Evolutionary conservation across 768 basidiomycete genomes (phyloP).

Genomic region (Leucocoprinus birnbaumii): DNA sequence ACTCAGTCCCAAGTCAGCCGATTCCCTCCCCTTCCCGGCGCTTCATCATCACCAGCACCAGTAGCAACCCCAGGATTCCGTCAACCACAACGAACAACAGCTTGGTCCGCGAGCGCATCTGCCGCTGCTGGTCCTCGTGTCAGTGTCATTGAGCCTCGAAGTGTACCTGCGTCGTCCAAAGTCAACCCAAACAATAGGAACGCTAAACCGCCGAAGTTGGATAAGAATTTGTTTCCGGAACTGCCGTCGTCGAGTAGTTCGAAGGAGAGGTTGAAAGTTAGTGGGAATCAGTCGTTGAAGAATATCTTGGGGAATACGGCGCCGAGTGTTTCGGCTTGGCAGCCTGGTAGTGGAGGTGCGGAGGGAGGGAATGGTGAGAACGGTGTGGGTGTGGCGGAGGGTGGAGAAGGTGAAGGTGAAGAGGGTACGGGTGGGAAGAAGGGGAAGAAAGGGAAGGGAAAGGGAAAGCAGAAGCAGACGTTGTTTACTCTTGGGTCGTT

Average conservation of each 20-base stretch:
- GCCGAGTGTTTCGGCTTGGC: slow-evolving; percentile 41
- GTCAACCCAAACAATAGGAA: slow-evolving; percentile 9
- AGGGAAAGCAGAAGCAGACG: slow-evolving; percentile 83
- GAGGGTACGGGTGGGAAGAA: slow-evolving; percentile 27
- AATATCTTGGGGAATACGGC: slow-evolving; percentile 56
- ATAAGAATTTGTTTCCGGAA: slow-evolving; percentile 63
- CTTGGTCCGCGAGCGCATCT: slow-evolving; percentile 50
- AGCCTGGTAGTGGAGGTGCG: background rate
- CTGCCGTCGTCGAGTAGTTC: slow-evolving; percentile 46
- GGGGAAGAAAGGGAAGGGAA: slow-evolving; percentile 77
- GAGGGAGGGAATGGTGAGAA: slow-evolving; percentile 15
- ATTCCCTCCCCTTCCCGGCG: slow-evolving; percentile 31
- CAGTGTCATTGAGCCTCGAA: slow-evolving; percentile 8
- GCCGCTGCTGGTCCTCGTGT: slow-evolving; percentile 18
- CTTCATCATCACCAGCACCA: slow-evolving; percentile 12
- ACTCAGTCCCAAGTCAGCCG: slow-evolving; percentile 24
- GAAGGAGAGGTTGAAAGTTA: slow-evolving; percentile 44
- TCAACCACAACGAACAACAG: slow-evolving; percentile 50
- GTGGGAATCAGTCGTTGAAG: slow-evolving; percentile 64
- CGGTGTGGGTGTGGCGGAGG: slow-evolving; percentile 35
- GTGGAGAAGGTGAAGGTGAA: slow-evolving; percentile 40
- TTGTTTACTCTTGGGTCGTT: slow-evolving; percentile 65
- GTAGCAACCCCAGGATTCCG: slow-evolving; percentile 32
- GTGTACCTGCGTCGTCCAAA: slow-evolving; percentile 13
- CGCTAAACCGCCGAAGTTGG: slow-evolving; percentile 41